Evolutionary conservation across 306 rosid species (phyloP).

Genomic region (Amphicarpaea edgeworthii): DNA sequence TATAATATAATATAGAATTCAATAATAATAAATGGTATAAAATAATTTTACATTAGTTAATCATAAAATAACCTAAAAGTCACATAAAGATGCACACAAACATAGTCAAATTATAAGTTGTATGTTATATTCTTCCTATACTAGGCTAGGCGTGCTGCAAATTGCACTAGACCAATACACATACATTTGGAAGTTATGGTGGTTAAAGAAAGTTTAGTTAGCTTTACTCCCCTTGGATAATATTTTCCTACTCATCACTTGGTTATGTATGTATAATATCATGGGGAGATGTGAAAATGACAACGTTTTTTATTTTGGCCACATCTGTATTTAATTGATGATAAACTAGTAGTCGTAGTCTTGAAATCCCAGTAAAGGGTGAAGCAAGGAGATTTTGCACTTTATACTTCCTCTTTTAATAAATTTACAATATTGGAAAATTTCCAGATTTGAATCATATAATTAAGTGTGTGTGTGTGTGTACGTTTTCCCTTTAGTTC

Average conservation of each 20-base stretch:
- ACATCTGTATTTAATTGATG: constrained; percentile 33
- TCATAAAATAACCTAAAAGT: no score
- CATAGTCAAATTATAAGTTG: no score
- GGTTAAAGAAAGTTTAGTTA: constrained; percentile 46
- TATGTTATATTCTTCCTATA: constrained; percentile 36
- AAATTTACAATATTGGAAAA: constrained; percentile 33
- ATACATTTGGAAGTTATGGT: constrained; percentile 47
- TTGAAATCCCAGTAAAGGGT: constrained; percentile 25
- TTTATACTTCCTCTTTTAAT: constrained; percentile 34
- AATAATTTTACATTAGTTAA: no score
- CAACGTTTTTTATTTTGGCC: constrained; percentile 48
- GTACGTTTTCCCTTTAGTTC: background rate
- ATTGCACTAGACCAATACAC: constrained; percentile 45
- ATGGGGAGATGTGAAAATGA: constrained; percentile 55
- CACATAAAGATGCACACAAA: no score
- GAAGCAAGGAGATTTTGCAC: constrained; percentile 27
- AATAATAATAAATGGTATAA: no score
- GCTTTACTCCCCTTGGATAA: constrained; percentile 36
- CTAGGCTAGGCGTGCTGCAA: constrained; percentile 35
- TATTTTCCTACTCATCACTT: constrained; percentile 44
- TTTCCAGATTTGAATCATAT: constrained; percentile 40
- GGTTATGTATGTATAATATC: constrained; percentile 33
- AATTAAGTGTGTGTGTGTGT: no score
- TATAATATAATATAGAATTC: no score
- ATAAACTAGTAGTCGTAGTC: constrained; percentile 46